Base-by-base conservation (phyloP, 2,329 filamentous ascomycete species). In the Monosporascus sp. region DNA sequence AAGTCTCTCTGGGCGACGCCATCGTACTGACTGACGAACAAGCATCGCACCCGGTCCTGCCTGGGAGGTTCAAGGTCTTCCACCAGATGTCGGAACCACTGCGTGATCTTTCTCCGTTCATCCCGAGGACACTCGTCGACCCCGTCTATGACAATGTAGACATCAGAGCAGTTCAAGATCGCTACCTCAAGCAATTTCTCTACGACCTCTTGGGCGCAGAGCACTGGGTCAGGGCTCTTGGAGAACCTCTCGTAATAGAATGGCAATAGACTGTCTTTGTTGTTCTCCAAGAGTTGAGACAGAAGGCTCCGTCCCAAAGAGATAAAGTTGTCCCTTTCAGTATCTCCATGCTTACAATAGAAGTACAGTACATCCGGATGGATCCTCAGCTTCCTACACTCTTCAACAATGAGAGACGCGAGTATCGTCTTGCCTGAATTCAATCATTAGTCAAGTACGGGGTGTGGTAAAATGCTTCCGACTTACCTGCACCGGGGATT, bases 121-220 rank as follows among this genome's bases (percentile, higher is more conserved):
- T 58, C 54, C 47, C 52, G 41, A 5, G 60, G 52, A 51, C 67
- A 72, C 52, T 72, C 69, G 47, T 73, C 69, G 27, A 73, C 49
- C 64, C 70, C 27, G 57, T 72, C 70, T 20, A 72, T 39, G 6
- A 72, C 54, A 34, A 71, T 60, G 56, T 68, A 68, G 17, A 53
- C 53, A n/a, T 57, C 54, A 24, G 56, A 58, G 15, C 57, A 62
- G 31, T 58, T 63, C 20, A 54, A 22, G 14, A 67, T 55, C 9
- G 60, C 57, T 2, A 60, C 31, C 2, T 56, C 54, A 6, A 71
- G 50, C 1, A 71, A 54, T 2, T 65, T 53, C 46, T 65, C 55
- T 22, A 64, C 52, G 1, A 60, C 20, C 45, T 55, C 14, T 25
- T 24, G 15, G 17, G 50, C 48, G 31, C 18, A 42, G 5, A 59